Base-by-base conservation (phyloP, 2,329 filamentous ascomycete genomes). In the Cryphonectria radicalis region DNA sequence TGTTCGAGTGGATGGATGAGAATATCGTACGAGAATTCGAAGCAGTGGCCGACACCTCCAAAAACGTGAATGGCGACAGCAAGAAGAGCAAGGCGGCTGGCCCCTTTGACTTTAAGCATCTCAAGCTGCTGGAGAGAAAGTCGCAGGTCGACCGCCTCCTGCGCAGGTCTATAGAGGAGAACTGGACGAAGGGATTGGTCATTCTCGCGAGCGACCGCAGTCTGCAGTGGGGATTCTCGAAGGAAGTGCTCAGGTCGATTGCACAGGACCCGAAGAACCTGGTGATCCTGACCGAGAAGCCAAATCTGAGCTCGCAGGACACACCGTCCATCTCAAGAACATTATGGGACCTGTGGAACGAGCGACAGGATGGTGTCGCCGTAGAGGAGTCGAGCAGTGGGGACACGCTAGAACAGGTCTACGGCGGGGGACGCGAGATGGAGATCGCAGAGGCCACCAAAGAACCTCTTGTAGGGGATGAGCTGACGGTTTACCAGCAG, bases 1-100 rank as follows among this genome's bases (percentile, higher is more conserved):
- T 99, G 93, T 85, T 99, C 43, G 96, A 99, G 79, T 99, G 96
- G 96, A 98, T 99, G 95, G 95, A 98, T 78, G 95, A 98, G 77
- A 92, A 91, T 71, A 97, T 99, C 72, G 92, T 97, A 59, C 91
- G 94, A 69, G 95, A 98, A 77, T 97, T 97, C 73, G 95, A 97
- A 79, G 90, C 91, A 19, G 86, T 90, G 64, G 88, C 86, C 1
- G 88, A 89, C 74, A 84, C 81, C 3, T 77, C 79, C 10, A 82
- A 80, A 71, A 85, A 83, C 72, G 81, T 84, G 10, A 84, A 84
- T 14, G 81, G 82, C 0, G 80, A 84, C 17, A 83, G 82, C 37
- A 82, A 84, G 19, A 89, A 86, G 76, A 79, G 80, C 32, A 88
- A 87, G 73, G 84, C 85, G 50, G 86, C 85, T 1, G 92, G 93